phyloP scores from a whole-genome alignment of 371 early-diverging fungal genomes.

The Dinochytrium kinnereticum region DNA sequence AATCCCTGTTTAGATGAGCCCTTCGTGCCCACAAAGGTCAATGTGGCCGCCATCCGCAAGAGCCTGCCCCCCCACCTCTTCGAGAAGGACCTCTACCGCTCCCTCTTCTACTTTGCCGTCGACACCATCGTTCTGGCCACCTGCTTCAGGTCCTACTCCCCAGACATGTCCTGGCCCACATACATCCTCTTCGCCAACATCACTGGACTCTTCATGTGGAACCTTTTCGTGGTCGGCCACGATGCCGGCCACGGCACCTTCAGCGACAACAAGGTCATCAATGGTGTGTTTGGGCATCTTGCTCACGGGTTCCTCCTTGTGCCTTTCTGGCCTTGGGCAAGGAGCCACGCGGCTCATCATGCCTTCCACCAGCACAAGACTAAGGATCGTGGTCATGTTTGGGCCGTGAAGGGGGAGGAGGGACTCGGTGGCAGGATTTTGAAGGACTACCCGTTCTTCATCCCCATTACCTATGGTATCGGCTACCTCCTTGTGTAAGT shows the following conservation, averaged over 20 bases:
- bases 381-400: constrained; percentile 44
- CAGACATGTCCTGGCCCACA: constrained; percentile 29
- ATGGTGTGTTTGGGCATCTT: constrained; percentile 44
- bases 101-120: constrained; percentile 28
- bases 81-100: constrained; percentile 35
- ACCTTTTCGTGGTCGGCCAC: constrained; percentile 47
- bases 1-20: not conserved
- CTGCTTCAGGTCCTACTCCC: constrained; percentile 28
- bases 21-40: constrained; percentile 24
- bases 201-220: constrained; percentile 48
- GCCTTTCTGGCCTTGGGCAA: constrained; percentile 52
- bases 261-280: constrained; percentile 40
- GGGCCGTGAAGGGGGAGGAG: constrained; percentile 35
- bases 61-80: constrained; percentile 43
- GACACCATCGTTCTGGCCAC: constrained; percentile 37
- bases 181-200: constrained; percentile 38
- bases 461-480: constrained; percentile 38
- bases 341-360: constrained; percentile 49
- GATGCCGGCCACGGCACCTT: constrained; percentile 50
- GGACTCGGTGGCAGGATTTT: constrained; percentile 27
- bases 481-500: constrained; percentile 26
- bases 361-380: constrained; percentile 44
- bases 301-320: constrained; percentile 50
- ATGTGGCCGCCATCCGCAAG: constrained; percentile 41
- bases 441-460: constrained; percentile 38